phyloP scores from a whole-genome alignment of 192 early-diverging fungal species.

The Coemansia asiatica region DNA sequence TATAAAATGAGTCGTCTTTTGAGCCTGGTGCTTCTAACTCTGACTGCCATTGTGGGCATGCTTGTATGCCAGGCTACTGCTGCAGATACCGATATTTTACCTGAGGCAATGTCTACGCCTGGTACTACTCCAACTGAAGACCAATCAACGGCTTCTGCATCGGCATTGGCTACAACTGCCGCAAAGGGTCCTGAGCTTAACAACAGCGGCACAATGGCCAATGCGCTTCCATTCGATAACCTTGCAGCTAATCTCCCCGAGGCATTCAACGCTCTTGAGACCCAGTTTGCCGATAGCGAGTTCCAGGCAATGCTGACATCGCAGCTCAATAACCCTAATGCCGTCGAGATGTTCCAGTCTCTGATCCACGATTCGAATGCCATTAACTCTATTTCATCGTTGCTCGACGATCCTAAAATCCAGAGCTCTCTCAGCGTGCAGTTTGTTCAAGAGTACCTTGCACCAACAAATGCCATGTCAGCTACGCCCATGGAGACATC shows the following conservation, averaged over 20 bases:
- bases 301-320: slow-evolving; percentile 47
- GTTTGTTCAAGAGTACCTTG: slow-evolving; percentile 46
- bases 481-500: slow-evolving; percentile 1
- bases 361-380: slow-evolving; percentile 47
- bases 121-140: background rate
- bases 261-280: slow-evolving; percentile 44
- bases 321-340: slow-evolving; percentile 50
- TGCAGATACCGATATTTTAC: slow-evolving; percentile 3
- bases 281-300: slow-evolving; percentile 35
- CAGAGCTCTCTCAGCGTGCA: slow-evolving; percentile 49
- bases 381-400: slow-evolving; percentile 40
- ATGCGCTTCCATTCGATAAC: slow-evolving; percentile 42
- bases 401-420: slow-evolving; percentile 45
- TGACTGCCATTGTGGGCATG: background rate
- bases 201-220: slow-evolving; percentile 9
- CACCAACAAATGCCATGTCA: slow-evolving; percentile 4
- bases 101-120: background rate
- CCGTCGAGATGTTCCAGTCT: slow-evolving; percentile 54
- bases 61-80: slow-evolving; percentile 1
- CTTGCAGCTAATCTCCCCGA: slow-evolving; percentile 52
- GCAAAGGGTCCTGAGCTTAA: background rate
- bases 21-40: background rate
- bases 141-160: background rate
- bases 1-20: background rate
- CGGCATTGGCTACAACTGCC: background rate